Base-by-base conservation (phyloP, 352 stramenopile species). In the Stephanocyclus meneghinianus region DNA sequence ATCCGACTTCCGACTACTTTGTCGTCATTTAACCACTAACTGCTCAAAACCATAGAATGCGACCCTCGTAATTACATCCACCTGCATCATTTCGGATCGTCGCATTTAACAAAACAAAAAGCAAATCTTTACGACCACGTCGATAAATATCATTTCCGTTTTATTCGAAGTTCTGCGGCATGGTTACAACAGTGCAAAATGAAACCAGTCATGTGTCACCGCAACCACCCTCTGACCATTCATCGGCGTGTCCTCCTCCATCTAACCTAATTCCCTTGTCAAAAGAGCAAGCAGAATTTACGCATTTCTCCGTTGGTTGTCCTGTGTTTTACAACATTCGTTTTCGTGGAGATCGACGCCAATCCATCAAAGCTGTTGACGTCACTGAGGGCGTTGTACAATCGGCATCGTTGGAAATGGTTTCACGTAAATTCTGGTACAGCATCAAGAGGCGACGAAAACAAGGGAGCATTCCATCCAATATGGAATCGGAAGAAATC, bases 251-350 rank as follows among this genome's bases (percentile, higher is more conserved):
- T 55, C 5, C 47, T 55, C 47, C 47, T n/a, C 47, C 47, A 55
- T 55, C 47, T 16, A 55, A 55, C 5, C 1, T 55, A 0, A 55
- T 55, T 55, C 5, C 47, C 5, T 55, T 55, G 18, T 55, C 47
- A 55, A 6, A 4, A 55, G 47, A 55, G 18, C 47, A 55, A 55
- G 13, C 47, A 7, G 47, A 55, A 21, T 21, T n/a, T 55, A 11
- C 10, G 0, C 5, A 55, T 55, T 55, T 55, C 18, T 21, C 47
- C 5, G 47, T 55, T 11, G 47, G 18, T 55, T 55, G 47, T 55
- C 47, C 47, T n/a, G 47, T 55, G 5, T 55, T 55, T 15, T 55
- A 55, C 47, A 55, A 55, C 47, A 55, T 55, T 55, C 47, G 47
- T 21, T 55, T 26, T 21, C 18, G 47, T 21, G 47, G 18, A 26